phyloP scores from a whole-genome alignment of 306 rosid species.

The Cucurbita moschata region DNA sequence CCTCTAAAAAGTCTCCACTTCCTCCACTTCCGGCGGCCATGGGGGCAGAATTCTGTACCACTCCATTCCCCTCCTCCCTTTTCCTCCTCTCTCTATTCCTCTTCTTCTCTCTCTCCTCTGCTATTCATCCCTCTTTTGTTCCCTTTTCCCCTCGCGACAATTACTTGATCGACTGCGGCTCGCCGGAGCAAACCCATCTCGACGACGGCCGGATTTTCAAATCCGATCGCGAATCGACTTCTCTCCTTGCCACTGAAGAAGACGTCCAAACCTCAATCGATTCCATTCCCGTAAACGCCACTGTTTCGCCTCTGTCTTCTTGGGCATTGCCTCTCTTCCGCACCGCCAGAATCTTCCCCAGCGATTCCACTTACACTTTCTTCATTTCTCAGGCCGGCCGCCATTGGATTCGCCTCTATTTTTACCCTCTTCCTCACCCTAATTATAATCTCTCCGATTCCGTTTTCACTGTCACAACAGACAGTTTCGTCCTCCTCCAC shows the following conservation, averaged over 20 bases:
- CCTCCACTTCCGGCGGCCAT: slow-evolving; percentile 5
- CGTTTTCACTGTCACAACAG: slow-evolving; percentile 39
- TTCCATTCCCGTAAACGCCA: slow-evolving; percentile 10
- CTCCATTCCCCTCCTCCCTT: slow-evolving; percentile 9
- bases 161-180: slow-evolving; percentile 67
- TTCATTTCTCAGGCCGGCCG: slow-evolving; percentile 39
- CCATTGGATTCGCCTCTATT: slow-evolving; percentile 74
- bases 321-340: slow-evolving; percentile 30
- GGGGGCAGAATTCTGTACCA: slow-evolving; percentile 18
- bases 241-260: slow-evolving; percentile 42
- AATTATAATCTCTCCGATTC: slow-evolving; percentile 36
- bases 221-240: slow-evolving; percentile 53
- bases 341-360: slow-evolving; percentile 41
- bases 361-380: slow-evolving; percentile 40
- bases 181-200: slow-evolving; percentile 24
- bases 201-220: slow-evolving; percentile 52
- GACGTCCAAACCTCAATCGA: slow-evolving; percentile 31
- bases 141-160: slow-evolving; percentile 36
- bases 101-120: slow-evolving; percentile 4
- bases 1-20: background rate
- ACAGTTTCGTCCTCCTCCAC: slow-evolving; percentile 37
- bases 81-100: background rate
- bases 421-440: slow-evolving; percentile 41
- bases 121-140: background rate
- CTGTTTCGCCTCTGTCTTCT: slow-evolving; percentile 19